Evolutionary conservation across 441 rosid genomes (phyloP).

Genomic region (Aleurites moluccanus): DNA sequence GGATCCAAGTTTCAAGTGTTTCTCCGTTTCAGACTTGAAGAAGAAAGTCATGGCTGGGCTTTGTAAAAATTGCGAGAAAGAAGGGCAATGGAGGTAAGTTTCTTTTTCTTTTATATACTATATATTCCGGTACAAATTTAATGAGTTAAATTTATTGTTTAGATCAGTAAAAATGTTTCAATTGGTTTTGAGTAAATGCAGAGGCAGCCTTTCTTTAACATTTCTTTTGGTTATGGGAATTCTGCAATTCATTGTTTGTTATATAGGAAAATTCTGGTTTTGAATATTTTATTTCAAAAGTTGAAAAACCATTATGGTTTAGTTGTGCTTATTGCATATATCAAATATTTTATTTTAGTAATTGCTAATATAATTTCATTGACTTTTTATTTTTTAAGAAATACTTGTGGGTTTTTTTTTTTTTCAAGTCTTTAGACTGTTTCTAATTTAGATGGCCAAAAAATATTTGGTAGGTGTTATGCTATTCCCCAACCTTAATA

Average conservation of each 20-base stretch:
- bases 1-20: slow-evolving; percentile 68
- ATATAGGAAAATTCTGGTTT: slow-evolving; percentile 1
- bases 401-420: not conserved
- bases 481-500: not conserved
- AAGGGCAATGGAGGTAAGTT: slow-evolving; percentile 91
- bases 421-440: not conserved
- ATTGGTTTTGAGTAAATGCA: slow-evolving; percentile 29
- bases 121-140: slow-evolving; percentile 11
- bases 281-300: not conserved
- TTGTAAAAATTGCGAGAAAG: slow-evolving; percentile 63
- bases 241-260: not conserved
- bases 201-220: not conserved
- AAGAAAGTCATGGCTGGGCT: slow-evolving; percentile 86
- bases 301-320: not conserved
- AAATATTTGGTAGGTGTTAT: slow-evolving; percentile 10
- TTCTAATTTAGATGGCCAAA: not conserved
- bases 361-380: not conserved
- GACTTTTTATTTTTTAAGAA: not conserved
- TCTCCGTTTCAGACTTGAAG: slow-evolving; percentile 91
- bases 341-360: not conserved
- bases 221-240: not conserved
- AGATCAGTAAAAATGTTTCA: slow-evolving; percentile 10
- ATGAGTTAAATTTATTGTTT: slow-evolving; percentile 19
- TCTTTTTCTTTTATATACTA: not conserved
- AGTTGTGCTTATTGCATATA: not conserved